Percentiles rank a stretch among this genome's conserved stretches.
Evolutionary conservation across 495 filamentous ascomycete species (phyloP).

Genomic region (Xylaria castorea): DNA sequence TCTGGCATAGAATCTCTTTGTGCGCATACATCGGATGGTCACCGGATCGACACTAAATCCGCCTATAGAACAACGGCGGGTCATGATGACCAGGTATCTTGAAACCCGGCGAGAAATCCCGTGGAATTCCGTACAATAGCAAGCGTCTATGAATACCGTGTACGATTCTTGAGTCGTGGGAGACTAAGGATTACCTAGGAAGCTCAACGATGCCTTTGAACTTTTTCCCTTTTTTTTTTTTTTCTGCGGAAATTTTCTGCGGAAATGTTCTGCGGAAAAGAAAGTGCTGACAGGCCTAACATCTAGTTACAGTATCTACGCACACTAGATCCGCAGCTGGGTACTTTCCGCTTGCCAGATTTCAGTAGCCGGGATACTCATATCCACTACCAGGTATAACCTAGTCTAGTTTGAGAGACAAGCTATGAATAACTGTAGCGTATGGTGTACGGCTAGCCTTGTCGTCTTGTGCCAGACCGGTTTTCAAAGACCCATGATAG

Average conservation of each 20-base stretch:
- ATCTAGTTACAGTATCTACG: no score
- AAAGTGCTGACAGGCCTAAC: slow-evolving; percentile 16
- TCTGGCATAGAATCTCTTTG: not conserved
- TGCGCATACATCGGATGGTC: not conserved
- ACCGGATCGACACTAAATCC: not conserved
- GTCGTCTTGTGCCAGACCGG: not conserved
- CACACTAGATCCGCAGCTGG: slow-evolving; percentile 6
- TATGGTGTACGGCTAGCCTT: not conserved
- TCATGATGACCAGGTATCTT: not conserved
- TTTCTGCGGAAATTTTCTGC: no score
- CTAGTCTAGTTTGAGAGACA: not conserved
- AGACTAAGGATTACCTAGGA: not conserved
- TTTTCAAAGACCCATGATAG: not conserved
- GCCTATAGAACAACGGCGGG: not conserved
- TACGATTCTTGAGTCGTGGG: not conserved
- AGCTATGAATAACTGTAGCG: slow-evolving; percentile 6
- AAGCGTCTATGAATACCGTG: not conserved
- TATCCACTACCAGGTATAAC: not conserved
- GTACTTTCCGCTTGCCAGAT: slow-evolving; percentile 9
- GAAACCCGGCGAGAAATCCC: not conserved
- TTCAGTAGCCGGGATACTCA: not conserved
- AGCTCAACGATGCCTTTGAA: not conserved
- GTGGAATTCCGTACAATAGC: not conserved
- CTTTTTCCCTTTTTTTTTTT: not conserved
- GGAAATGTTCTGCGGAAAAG: not conserved